These are phyloP conservation scores for Chlamydomonas sphaeroides DNA, from an alignment of 139 green algal species.

Conservation along the genomic window DNA sequence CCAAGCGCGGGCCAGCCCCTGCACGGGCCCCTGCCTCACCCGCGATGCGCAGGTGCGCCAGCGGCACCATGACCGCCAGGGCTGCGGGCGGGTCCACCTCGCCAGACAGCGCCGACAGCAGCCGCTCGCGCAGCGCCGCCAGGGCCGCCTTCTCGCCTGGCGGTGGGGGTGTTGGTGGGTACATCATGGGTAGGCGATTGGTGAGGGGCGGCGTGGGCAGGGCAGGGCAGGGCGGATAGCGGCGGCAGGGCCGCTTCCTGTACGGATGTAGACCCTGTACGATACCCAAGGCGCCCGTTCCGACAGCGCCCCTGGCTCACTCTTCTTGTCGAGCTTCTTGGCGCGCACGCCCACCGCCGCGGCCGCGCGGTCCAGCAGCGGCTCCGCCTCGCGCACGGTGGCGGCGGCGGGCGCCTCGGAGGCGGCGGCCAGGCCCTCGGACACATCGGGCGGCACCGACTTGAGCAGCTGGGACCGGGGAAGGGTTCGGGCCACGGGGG, in stretches of 20 bases:
- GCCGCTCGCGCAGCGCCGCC: conserved; percentile 33
- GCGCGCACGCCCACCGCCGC: conserved; percentile 72
- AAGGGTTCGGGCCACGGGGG: neutral
- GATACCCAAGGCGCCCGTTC: too few species aligned
- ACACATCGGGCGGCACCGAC: conserved; percentile 17
- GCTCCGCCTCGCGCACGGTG: conserved; percentile 34
- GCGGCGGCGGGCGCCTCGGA: conserved; percentile 43
- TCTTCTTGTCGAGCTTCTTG: conserved; percentile 81
- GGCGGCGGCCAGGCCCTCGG: conserved; percentile 19
- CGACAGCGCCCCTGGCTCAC: neutral
- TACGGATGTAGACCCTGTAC: too few species aligned
- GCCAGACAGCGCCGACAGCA: conserved; percentile 49
- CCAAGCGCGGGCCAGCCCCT: too few species aligned
- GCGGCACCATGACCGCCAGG: conserved; percentile 75
- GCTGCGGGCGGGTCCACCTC: conserved; percentile 64
- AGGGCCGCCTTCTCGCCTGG: conserved; percentile 62
- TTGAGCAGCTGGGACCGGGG: neutral
- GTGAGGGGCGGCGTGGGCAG: too few species aligned
- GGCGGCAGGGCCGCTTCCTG: too few species aligned
- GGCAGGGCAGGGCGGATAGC: too few species aligned
- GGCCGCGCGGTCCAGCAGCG: conserved; percentile 59
- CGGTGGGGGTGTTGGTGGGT: neutral
- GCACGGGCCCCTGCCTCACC: too few species aligned
- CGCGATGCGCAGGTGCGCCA: conserved; percentile 65
- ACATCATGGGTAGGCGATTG: neutral